Percentiles rank a stretch among this genome's conserved stretches.
These are phyloP conservation scores for Lactarius psammicola DNA, from an alignment of 768 basidiomycete genomes.

Conservation along the genomic window DNA sequence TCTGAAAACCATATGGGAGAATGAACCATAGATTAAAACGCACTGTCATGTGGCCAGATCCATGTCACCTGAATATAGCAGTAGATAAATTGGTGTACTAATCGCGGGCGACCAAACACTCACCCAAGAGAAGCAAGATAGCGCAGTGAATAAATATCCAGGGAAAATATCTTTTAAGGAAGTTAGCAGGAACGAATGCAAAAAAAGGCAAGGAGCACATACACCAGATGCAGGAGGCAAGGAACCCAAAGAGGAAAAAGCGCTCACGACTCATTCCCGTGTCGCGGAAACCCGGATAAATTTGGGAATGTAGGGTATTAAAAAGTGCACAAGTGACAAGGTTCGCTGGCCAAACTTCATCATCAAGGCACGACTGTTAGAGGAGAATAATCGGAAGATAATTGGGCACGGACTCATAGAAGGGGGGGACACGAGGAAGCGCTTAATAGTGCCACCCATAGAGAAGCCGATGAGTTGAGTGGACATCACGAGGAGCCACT, in stretches of 20 bases:
- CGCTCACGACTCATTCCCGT: slow-evolving; percentile 68
- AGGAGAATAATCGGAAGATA: not conserved
- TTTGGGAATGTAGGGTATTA: slow-evolving; percentile 73
- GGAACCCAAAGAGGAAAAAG: slow-evolving; percentile 70
- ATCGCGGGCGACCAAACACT: not conserved
- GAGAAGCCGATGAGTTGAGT: slow-evolving; percentile 82
- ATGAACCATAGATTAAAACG: not conserved
- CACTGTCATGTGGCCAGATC: slow-evolving; percentile 29
- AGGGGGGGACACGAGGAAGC: slow-evolving; percentile 67
- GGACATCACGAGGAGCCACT: slow-evolving; percentile 77
- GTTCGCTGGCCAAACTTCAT: slow-evolving; percentile 65
- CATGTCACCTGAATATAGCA: slow-evolving; percentile 26
- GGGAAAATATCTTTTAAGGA: slow-evolving; percentile 25
- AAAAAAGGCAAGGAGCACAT: not conserved
- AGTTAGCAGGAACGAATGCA: slow-evolving; percentile 32
- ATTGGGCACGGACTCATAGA: slow-evolving; percentile 42
- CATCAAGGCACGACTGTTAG: slow-evolving; percentile 3
- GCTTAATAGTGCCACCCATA: slow-evolving; percentile 69
- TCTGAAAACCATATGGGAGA: not conserved
- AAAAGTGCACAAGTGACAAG: slow-evolving; percentile 73
- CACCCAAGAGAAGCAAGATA: slow-evolving; percentile 30
- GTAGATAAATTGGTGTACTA: not conserved
- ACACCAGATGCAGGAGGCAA: slow-evolving; percentile 52
- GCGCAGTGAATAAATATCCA: slow-evolving; percentile 29
- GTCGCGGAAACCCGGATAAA: slow-evolving; percentile 61